phyloP scores from a whole-genome alignment of 495 filamentous ascomycete species.

The Aspergillus heteromorphus region DNA sequence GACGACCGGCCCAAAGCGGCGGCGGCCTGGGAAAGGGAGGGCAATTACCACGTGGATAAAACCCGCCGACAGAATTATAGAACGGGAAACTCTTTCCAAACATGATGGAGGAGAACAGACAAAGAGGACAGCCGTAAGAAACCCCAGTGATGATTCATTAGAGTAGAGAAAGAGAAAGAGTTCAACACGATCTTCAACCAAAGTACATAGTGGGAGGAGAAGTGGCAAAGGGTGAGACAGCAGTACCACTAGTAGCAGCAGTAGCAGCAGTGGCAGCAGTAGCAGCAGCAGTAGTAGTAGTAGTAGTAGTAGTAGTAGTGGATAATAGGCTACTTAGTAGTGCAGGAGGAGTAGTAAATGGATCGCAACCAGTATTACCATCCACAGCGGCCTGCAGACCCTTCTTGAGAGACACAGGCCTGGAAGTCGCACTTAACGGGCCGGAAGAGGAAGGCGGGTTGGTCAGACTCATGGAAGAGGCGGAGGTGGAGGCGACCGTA shows the following conservation, averaged over 20 bases:
- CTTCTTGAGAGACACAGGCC: slow-evolving; percentile 57
- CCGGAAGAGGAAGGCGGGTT: slow-evolving; percentile 52
- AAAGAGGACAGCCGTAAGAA: slow-evolving; percentile 7
- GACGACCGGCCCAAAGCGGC: slow-evolving; percentile 6
- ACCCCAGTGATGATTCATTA: slow-evolving; percentile 2
- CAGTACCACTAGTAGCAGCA: too few species aligned
- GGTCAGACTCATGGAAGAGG: slow-evolving; percentile 45
- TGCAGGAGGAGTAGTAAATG: slow-evolving; percentile 12
- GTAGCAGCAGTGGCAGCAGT: too few species aligned
- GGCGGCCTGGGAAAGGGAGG: slow-evolving; percentile 19
- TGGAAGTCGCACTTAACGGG: slow-evolving; percentile 42
- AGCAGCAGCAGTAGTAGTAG: slow-evolving; percentile 14
- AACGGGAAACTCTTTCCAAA: slow-evolving; percentile 41
- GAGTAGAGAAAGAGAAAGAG: slow-evolving; percentile 1
- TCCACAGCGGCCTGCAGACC: slow-evolving; percentile 73
- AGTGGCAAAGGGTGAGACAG: slow-evolving; percentile 4
- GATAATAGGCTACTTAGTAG: too few species aligned
- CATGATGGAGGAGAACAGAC: slow-evolving; percentile 33
- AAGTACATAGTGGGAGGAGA: slow-evolving; percentile 17
- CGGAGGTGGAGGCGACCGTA: neutral
- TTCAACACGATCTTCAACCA: slow-evolving; percentile 7
- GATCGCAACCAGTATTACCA: slow-evolving; percentile 49
- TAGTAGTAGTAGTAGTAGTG: too few species aligned
- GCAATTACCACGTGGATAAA: slow-evolving; percentile 47
- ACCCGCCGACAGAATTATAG: slow-evolving; percentile 37